A percentile compares a stretch with the other conserved stretches of the same genome.
These are phyloP conservation scores for Delitschia confertaspora DNA, from an alignment of 495 filamentous ascomycete genomes.

Conservation along the genomic window DNA sequence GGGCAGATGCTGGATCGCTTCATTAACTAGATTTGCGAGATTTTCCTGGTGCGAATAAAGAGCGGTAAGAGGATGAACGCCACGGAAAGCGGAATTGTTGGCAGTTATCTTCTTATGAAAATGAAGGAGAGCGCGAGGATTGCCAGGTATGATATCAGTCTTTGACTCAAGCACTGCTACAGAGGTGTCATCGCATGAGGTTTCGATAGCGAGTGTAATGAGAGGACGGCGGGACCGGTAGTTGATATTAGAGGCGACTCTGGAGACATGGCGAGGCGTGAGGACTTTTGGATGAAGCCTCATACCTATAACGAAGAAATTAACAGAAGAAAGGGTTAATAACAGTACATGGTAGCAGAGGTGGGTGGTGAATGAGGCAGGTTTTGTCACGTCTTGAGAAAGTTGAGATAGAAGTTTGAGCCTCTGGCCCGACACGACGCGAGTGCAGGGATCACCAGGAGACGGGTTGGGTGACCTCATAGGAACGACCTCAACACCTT, in stretches of 20 bases:
- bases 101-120: conserved; percentile 79
- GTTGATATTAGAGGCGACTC: not conserved
- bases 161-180: conserved; percentile 69
- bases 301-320: too few species aligned
- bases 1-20: conserved; percentile 50
- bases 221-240: conserved; percentile 36
- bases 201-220: conserved; percentile 82
- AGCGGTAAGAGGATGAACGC: conserved; percentile 69
- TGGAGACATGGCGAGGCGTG: not conserved
- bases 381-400: too few species aligned
- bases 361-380: too few species aligned
- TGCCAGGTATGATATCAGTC: not conserved
- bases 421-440: too few species aligned
- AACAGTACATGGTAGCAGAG: too few species aligned
- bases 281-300: too few species aligned
- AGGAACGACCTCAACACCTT: too few species aligned
- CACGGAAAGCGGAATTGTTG: conserved; percentile 58
- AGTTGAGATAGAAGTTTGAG: too few species aligned
- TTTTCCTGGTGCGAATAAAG: conserved; percentile 62
- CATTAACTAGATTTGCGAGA: conserved; percentile 55
- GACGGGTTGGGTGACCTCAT: too few species aligned
- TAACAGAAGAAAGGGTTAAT: too few species aligned
- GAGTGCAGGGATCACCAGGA: too few species aligned
- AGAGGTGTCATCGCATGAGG: conserved; percentile 94
- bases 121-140: conserved; percentile 42